Percentiles rank a stretch among this genome's conserved stretches.
These are phyloP conservation scores for Ottelia alismoides DNA, from an alignment of 106 monocot genomes.

Conservation along the genomic window DNA sequence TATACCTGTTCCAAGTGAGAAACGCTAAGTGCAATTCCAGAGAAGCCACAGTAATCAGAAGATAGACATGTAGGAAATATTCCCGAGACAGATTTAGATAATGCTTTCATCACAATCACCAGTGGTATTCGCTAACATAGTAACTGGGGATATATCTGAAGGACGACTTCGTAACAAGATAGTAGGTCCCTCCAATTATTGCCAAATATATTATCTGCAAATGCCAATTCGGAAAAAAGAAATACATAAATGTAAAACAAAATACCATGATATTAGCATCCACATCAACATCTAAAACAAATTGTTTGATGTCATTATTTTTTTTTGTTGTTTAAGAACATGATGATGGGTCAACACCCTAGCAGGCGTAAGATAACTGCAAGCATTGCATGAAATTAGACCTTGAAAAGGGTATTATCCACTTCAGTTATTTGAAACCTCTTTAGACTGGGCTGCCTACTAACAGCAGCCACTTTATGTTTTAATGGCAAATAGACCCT, in stretches of 20 bases:
- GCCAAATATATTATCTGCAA: constrained; percentile 85
- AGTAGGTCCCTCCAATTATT: constrained; percentile 58
- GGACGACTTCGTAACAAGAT: constrained; percentile 53
- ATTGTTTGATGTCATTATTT: too few species aligned
- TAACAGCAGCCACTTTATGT: background rate
- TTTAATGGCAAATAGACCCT: too few species aligned
- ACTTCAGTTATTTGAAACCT: too few species aligned
- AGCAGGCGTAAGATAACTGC: background rate
- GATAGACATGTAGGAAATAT: too few species aligned
- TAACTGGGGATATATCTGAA: constrained; percentile 85
- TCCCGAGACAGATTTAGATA: background rate
- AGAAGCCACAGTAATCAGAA: background rate
- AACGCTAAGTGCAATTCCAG: background rate
- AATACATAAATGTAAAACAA: background rate
- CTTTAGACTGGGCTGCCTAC: too few species aligned
- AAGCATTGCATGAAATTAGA: background rate
- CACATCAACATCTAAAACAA: background rate
- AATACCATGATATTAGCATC: background rate
- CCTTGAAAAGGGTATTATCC: too few species aligned
- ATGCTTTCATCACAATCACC: constrained; percentile 23
- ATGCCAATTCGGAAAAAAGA: background rate
- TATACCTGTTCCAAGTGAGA: constrained; percentile 47
- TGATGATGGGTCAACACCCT: too few species aligned
- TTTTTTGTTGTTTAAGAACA: too few species aligned
- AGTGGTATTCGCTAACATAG: constrained; percentile 64